phyloP scores from a whole-genome alignment of 345 rosid genomes.

The Ailanthus altissimus region DNA sequence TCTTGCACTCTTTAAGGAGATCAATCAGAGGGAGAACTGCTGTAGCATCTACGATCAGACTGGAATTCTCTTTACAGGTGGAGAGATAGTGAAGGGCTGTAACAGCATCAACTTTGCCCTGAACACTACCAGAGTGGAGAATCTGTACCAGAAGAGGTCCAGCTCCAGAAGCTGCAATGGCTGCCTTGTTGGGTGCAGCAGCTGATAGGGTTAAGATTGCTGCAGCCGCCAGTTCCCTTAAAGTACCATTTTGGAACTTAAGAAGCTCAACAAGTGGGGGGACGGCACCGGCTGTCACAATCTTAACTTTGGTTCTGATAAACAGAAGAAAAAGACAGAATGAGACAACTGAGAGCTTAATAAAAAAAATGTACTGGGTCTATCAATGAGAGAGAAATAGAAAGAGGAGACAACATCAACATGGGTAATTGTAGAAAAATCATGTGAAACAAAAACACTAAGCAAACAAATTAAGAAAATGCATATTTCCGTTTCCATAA shows the following conservation, averaged over 20 bases:
- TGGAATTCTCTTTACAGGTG: slow-evolving; percentile 45
- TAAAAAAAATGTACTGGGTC: neutral
- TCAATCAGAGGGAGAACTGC: slow-evolving; percentile 65
- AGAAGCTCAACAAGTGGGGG: slow-evolving; percentile 72
- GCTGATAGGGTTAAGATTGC: slow-evolving; percentile 77
- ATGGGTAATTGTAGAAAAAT: neutral
- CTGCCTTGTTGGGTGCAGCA: slow-evolving; percentile 63
- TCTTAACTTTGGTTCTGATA: slow-evolving; percentile 71
- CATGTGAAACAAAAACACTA: neutral
- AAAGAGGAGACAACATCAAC: neutral
- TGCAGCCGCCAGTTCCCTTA: slow-evolving; percentile 73
- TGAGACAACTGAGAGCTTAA: neutral
- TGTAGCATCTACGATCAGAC: slow-evolving; percentile 50
- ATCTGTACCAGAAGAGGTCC: slow-evolving; percentile 66
- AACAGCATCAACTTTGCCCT: slow-evolving; percentile 79
- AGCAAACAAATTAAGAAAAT: neutral
- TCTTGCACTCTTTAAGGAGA: slow-evolving; percentile 75
- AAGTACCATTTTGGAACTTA: slow-evolving; percentile 45
- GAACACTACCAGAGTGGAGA: slow-evolving; percentile 69
- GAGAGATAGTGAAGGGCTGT: slow-evolving; percentile 73
- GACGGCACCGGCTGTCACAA: slow-evolving; percentile 67
- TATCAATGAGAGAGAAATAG: slow-evolving; percentile 1
- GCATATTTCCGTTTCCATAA: neutral
- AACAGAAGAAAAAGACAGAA: neutral
- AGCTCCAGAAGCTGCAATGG: slow-evolving; percentile 62